Percentiles rank a stretch among this genome's conserved stretches.
Evolutionary conservation across 1,284 basidiomycete genomes (phyloP).

Genomic region (Anthracocystis walkeri): DNA sequence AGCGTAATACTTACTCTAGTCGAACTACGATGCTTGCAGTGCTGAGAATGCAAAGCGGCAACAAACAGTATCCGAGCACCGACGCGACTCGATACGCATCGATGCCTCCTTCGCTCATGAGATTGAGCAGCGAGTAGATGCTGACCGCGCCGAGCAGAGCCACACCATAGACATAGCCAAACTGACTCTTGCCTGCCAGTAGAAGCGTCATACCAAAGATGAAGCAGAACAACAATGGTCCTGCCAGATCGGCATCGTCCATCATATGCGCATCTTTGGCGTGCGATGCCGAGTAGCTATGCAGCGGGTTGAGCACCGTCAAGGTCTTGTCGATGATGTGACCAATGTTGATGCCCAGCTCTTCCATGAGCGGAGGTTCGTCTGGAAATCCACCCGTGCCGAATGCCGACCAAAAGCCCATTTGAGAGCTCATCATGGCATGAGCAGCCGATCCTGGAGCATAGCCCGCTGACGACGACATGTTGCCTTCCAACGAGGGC

Average conservation of each 20-base stretch:
- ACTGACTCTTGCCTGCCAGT: slow-evolving; percentile 97
- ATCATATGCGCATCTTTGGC: slow-evolving; percentile 87
- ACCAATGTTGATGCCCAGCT: slow-evolving; percentile 95
- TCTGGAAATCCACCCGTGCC: slow-evolving; percentile 68
- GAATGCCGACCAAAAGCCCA: slow-evolving; percentile 66
- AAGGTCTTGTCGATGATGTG: slow-evolving; percentile 94
- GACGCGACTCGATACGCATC: slow-evolving; percentile 96
- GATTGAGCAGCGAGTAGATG: slow-evolving; percentile 93
- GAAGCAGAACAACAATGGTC: slow-evolving; percentile 95
- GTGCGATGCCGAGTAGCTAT: slow-evolving; percentile 73
- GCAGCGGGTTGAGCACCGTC: slow-evolving; percentile 93
- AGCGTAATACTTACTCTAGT: slow-evolving; percentile 80
- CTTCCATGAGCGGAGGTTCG: slow-evolving; percentile 71
- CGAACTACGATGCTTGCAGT: slow-evolving; percentile 87
- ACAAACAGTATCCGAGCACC: slow-evolving; percentile 94
- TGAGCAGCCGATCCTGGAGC: slow-evolving; percentile 49
- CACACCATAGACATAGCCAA: slow-evolving; percentile 98
- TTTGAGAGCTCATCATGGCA: slow-evolving; percentile 58
- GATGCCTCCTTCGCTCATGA: slow-evolving; percentile 95
- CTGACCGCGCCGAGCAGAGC: slow-evolving; percentile 92
- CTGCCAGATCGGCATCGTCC: slow-evolving; percentile 98
- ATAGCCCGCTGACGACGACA: slow-evolving; percentile 48
- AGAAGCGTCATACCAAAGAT: slow-evolving; percentile 71
- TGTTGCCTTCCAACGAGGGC: slow-evolving; percentile 61
- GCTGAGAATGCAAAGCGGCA: slow-evolving; percentile 96